Evolutionary conservation across 2,329 filamentous ascomycete species (phyloP), one percentile per base, ranked within the genome.

Genomic region (Colletotrichum brevisporum): DNA sequence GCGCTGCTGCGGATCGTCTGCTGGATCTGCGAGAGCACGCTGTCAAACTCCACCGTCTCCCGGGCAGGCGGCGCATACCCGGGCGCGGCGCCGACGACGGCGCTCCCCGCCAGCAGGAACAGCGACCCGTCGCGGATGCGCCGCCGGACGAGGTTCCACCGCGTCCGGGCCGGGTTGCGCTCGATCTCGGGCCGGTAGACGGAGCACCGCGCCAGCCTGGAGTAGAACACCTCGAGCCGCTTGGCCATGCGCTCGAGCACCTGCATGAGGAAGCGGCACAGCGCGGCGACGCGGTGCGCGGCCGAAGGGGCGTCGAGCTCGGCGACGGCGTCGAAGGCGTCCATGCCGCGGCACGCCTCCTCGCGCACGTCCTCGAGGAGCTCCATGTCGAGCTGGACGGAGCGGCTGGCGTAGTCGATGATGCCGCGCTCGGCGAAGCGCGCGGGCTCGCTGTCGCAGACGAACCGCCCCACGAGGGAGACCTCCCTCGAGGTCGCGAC

Each of bases 331-430:
- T 83, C 84, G 27, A 86, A 86, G 1, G 86, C 86, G 68, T 88
- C 85, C 84, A 88, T 88, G 9, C 86, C 86, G 24, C 79, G 78
- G 59, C 85, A 87, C 0, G 83, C 84, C 70, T 88, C 86, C 55
- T 85, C 82, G 6, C 86, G 81, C 2, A 88, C 82, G 62, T 86
- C 83, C 69, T 88, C 85, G 3, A 88, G 80, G 2, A 88, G 81
- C 61, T 83, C 82, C 59, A 88, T 86, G 53, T 88, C 85, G 3
- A 86, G 79, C 69, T 84, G 78, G 0, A 87, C 84, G 2, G 82
- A 84, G 63, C 79, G 82, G 16, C 81, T 78, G 0, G 85, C 85
- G 65, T 88, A 88, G 55, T 79, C 76, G 53, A 87, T 83, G 57
- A 88, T 83, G 5, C 86, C 85, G 2, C 82, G 81, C 70, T 88